A percentile compares a stretch with the other conserved stretches of the same genome.
Evolutionary conservation across 805 yeast genomes (phyloP).

Genomic region (Scheffersomyces spartinae): DNA sequence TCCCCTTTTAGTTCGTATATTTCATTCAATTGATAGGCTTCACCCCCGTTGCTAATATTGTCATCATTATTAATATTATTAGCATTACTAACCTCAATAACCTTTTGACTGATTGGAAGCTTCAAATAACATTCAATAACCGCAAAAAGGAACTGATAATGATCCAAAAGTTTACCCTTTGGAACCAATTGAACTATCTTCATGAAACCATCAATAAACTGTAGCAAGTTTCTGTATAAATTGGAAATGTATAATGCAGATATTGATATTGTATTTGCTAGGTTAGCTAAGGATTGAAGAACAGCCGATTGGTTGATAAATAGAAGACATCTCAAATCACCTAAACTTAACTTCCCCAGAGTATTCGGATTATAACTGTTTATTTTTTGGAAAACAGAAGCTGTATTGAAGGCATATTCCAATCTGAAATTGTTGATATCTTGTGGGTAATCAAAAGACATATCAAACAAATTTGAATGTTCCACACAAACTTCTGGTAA

Average conservation of each 20-base stretch:
- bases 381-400: no score
- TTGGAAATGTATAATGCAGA: conserved; percentile 29
- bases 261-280: conserved; percentile 27
- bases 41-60: no score
- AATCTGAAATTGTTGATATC: no score
- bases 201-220: conserved; percentile 33
- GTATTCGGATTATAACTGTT: not conserved
- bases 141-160: no score
- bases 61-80: conserved; percentile 6
- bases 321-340: conserved; percentile 16
- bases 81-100: conserved; percentile 9
- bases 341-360: conserved; percentile 9
- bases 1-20: conserved; percentile 25
- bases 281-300: conserved; percentile 23
- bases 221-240: conserved; percentile 22
- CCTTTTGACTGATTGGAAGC: conserved; percentile 11
- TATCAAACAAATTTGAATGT: no score
- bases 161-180: conserved; percentile 17
- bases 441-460: no score
- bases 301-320: conserved; percentile 25
- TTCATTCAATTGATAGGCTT: conserved; percentile 10
- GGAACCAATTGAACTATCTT: conserved; percentile 34
- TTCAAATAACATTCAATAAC: conserved; percentile 16
- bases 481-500: no score
- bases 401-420: no score